phyloP scores from a whole-genome alignment of 345 rosid genomes.

The Dimocarpus longan region DNA sequence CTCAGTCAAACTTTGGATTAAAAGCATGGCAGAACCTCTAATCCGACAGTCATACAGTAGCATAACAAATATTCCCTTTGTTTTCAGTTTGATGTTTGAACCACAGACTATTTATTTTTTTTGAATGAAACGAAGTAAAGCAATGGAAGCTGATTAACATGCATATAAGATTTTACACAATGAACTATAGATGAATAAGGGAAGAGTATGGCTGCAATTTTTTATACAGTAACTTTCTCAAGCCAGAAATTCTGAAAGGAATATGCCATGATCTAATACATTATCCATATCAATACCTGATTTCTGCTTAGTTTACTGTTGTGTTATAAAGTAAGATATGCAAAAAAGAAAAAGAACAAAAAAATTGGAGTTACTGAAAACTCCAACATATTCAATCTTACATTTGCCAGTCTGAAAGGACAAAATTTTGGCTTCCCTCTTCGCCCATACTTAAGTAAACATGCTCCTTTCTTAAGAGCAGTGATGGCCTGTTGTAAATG shows the following conservation, averaged over 20 bases:
- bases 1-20: background rate
- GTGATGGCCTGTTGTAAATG: conserved; percentile 63
- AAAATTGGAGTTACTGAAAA: background rate
- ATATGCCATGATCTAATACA: background rate
- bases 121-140: background rate
- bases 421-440: conserved; percentile 86
- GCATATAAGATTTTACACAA: background rate
- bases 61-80: background rate
- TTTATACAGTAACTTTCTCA: background rate
- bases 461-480: conserved; percentile 77
- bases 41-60: background rate
- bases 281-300: background rate
- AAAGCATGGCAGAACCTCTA: background rate
- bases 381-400: conserved; percentile 37
- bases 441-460: conserved; percentile 76
- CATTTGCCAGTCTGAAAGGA: conserved; percentile 77
- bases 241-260: background rate
- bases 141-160: background rate
- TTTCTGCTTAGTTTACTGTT: conserved; percentile 10
- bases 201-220: background rate
- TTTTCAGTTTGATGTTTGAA: background rate
- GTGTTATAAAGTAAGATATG: background rate
- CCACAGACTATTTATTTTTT: background rate
- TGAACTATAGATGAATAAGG: background rate
- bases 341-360: background rate